Evolutionary conservation across 129 eudicot genomes (phyloP), one percentile per base, ranked within the genome.

Genomic region (Deinandra increscens): DNA sequence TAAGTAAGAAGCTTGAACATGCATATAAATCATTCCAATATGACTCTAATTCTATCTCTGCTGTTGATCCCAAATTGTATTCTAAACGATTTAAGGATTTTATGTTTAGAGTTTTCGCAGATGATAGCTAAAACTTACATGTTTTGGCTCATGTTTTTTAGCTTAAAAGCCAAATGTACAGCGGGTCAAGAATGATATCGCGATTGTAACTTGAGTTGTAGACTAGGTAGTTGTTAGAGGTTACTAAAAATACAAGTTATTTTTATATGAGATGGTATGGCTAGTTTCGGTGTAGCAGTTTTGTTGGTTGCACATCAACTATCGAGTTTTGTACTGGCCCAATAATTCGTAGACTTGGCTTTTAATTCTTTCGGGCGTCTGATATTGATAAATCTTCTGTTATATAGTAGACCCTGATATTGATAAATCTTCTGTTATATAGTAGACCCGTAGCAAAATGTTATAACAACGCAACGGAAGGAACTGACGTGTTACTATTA

Each of bases 1-100:
- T 89, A 55, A 82, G 90, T 84, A 89, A 89, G 86, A 89, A 89
- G 87, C 87, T 89, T 31, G 96, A 89, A 64, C 96, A 89, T 49
- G 96, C 94, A 33, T 89, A 89, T 79, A 89, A 89, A 74, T 84
- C 94, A 56, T 71, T 89, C 64, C 96, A 89, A 42, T 84, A 81
- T 13, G 96, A 89, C 64, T 78, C 96, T 36, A 89, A 84, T 37
- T 89, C 96, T 36, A 89, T 89, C 17, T 89, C 96, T 9, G 94
- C 96, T 11, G 96, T 89, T 58, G 96, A 84, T 33, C 96, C 96
- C 29, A 82, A 75, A 56, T 71, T 77, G 78, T 89, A 89, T 62
- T 87, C 94, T 15, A 89, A 73, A 74, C 85, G 96, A 36, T 89
- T 89, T 61, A 84, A 88, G 37, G 96, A 89, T 68, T 89, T 89